phyloP scores from a whole-genome alignment of 108 stramenopile genomes.

The Cyclotella baltica region DNA sequence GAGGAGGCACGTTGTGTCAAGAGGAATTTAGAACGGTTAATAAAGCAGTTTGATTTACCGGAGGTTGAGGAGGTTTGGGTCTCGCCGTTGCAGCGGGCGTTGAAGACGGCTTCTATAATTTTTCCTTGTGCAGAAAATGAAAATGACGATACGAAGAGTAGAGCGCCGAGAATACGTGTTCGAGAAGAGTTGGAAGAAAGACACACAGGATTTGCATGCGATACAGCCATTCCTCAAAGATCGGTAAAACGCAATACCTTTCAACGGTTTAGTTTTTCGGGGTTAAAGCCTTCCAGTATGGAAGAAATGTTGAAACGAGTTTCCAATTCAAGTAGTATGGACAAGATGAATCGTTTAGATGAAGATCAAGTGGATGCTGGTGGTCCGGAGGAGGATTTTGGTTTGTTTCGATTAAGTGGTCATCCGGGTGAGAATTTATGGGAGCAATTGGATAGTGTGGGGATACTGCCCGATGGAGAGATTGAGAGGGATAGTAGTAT shows the following conservation, averaged over 20 bases:
- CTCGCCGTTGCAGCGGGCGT: slow-evolving; percentile 59
- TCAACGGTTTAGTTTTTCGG: slow-evolving; percentile 22
- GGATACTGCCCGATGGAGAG: neutral
- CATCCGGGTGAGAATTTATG: slow-evolving; percentile 13
- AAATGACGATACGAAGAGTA: neutral
- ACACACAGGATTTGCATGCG: slow-evolving; percentile 61
- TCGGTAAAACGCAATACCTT: slow-evolving; percentile 22
- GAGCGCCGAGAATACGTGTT: slow-evolving; percentile 50
- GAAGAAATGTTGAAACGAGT: neutral
- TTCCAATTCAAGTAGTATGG: neutral
- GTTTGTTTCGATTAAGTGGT: slow-evolving; percentile 8
- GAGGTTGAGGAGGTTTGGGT: slow-evolving; percentile 63
- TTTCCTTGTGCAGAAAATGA: slow-evolving; percentile 24
- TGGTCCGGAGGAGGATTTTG: neutral
- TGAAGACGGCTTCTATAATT: slow-evolving; percentile 61
- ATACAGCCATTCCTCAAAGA: slow-evolving; percentile 27
- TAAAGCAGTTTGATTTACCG: slow-evolving; percentile 34
- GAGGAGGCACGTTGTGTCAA: slow-evolving; percentile 48
- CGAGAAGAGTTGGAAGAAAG: slow-evolving; percentile 63
- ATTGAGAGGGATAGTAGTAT: neutral
- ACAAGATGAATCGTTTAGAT: neutral
- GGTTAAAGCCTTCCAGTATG: slow-evolving; percentile 6
- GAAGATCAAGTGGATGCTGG: neutral
- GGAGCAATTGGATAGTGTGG: slow-evolving; percentile 14
- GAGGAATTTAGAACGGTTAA: slow-evolving; percentile 32